Evolutionary conservation across 2,329 filamentous ascomycete genomes (phyloP).

Genomic region (Fusarium ambrosium): DNA sequence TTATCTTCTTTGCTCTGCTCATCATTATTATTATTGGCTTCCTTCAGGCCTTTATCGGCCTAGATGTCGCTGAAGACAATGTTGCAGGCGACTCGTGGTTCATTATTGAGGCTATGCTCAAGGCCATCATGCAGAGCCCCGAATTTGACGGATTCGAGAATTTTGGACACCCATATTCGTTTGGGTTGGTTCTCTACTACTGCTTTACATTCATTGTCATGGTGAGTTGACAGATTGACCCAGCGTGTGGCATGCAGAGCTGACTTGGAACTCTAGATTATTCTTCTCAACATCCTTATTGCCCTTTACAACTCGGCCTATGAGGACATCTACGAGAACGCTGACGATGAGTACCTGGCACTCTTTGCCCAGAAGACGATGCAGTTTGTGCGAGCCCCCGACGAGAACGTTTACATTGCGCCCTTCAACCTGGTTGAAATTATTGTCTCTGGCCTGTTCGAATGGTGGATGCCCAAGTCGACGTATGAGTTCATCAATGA

Average conservation of each 20-base stretch:
- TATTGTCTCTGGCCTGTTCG: constrained; percentile 81
- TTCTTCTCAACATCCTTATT: constrained; percentile 95
- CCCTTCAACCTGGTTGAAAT: constrained; percentile 96
- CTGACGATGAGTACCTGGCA: constrained; percentile 94
- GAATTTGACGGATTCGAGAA: constrained; percentile 91
- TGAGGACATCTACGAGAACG: constrained; percentile 93
- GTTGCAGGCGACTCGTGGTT: constrained; percentile 77
- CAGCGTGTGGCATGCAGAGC: not conserved
- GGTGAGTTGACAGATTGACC: constrained; percentile 64
- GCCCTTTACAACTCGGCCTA: constrained; percentile 98
- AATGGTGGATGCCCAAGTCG: constrained; percentile 91
- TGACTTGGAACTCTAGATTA: constrained; percentile 56
- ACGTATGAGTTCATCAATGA: constrained; percentile 88
- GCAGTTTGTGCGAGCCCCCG: constrained; percentile 95
- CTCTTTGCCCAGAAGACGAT: constrained; percentile 95
- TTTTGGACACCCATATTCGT: constrained; percentile 93
- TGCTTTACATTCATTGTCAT: constrained; percentile 98
- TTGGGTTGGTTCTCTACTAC: constrained; percentile 96
- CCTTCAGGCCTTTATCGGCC: constrained; percentile 92
- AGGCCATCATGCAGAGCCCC: constrained; percentile 90
- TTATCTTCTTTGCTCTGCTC: constrained; percentile 96
- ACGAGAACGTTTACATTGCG: constrained; percentile 98
- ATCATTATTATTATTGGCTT: constrained; percentile 88
- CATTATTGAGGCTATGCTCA: constrained; percentile 86
- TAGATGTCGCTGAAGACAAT: constrained; percentile 85